These are phyloP conservation scores for Teunomyces cretensis DNA, from an alignment of 805 yeast species.

Conservation along the genomic window DNA sequence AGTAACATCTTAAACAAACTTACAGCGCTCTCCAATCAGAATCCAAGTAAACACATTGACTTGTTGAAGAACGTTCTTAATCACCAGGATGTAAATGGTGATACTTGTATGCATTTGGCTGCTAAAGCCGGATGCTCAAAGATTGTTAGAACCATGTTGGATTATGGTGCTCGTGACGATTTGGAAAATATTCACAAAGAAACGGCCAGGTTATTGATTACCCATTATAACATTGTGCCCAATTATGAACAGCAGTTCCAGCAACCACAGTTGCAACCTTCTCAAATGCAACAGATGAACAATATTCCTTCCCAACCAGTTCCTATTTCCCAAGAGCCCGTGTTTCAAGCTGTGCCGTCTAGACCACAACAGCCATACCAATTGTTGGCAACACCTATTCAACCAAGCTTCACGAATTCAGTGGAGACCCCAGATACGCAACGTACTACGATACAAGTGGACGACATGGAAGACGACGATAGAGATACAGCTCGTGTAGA, in stretches of 20 bases:
- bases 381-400: slow-evolving; percentile 30
- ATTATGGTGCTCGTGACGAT: slow-evolving; percentile 77
- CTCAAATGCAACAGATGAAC: slow-evolving; percentile 7
- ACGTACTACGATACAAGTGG: slow-evolving; percentile 44
- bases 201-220: slow-evolving; percentile 44
- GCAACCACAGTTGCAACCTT: slow-evolving; percentile 5
- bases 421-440: slow-evolving; percentile 47
- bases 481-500: slow-evolving; percentile 27
- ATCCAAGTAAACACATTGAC: slow-evolving; percentile 51
- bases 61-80: slow-evolving; percentile 62
- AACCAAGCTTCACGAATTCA: slow-evolving; percentile 18
- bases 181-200: slow-evolving; percentile 42
- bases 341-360: neutral
- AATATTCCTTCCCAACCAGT: neutral
- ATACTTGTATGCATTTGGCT: slow-evolving; percentile 83
- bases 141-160: slow-evolving; percentile 76
- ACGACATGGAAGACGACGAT: slow-evolving; percentile 36
- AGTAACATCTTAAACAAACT: slow-evolving; percentile 74
- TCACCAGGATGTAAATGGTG: slow-evolving; percentile 79
- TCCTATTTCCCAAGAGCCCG: neutral
- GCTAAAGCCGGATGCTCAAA: slow-evolving; percentile 64
- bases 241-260: slow-evolving; percentile 6
- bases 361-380: slow-evolving; percentile 1
- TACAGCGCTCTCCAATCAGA: slow-evolving; percentile 42
- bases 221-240: slow-evolving; percentile 34